These are phyloP conservation scores for Boletus subparvulus DNA, from an alignment of 768 basidiomycete species.

Conservation along the genomic window DNA sequence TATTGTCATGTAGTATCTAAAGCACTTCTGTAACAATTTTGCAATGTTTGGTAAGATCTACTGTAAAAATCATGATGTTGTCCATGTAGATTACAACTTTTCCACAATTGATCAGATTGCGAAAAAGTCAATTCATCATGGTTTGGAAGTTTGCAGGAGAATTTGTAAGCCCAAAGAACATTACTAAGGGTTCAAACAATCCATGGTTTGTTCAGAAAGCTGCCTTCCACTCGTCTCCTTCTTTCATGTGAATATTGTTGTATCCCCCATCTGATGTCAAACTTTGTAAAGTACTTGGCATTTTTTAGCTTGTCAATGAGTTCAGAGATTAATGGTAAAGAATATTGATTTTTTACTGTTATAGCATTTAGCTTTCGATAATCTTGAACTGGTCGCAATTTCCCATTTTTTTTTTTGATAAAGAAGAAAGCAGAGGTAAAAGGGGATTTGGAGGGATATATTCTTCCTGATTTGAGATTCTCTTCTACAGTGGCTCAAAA, in stretches of 20 bases:
- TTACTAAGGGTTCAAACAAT: not conserved
- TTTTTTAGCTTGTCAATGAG: conserved; percentile 22
- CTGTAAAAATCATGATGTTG: conserved; percentile 39
- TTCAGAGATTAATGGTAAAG: conserved; percentile 23
- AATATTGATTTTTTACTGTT: conserved; percentile 29
- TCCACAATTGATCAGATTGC: conserved; percentile 4
- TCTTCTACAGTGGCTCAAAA: too few species aligned
- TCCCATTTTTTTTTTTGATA: too few species aligned
- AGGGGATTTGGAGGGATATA: too few species aligned
- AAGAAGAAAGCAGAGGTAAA: too few species aligned
- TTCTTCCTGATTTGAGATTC: too few species aligned
- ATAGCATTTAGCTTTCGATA: conserved; percentile 30
- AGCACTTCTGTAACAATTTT: not conserved
- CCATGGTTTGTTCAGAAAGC: conserved; percentile 21
- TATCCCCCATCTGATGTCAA: conserved; percentile 36
- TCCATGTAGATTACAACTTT: conserved; percentile 35
- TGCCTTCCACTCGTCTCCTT: conserved; percentile 34
- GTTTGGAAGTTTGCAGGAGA: conserved; percentile 24
- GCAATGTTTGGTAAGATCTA: conserved; percentile 29
- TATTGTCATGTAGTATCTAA: not conserved
- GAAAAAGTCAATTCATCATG: conserved; percentile 25
- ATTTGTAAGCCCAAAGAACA: conserved; percentile 3
- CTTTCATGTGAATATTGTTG: conserved; percentile 30
- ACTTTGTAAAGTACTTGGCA: conserved; percentile 25
- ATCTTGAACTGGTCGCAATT: too few species aligned